These are phyloP conservation scores for Sporisorium exsertum DNA, from an alignment of 1,284 basidiomycete species.

Conservation along the genomic window DNA sequence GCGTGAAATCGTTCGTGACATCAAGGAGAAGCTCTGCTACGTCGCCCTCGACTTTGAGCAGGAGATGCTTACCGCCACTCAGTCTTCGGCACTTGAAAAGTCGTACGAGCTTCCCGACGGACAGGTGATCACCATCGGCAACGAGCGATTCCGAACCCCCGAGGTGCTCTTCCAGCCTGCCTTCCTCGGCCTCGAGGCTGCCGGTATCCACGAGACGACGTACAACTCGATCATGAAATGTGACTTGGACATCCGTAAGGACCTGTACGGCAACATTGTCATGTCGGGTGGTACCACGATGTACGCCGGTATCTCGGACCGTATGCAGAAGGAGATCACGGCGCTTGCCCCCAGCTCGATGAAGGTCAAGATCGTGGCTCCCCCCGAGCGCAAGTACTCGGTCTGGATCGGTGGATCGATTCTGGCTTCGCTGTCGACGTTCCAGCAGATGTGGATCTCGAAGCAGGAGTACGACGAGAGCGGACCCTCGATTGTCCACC, in stretches of 20 bases:
- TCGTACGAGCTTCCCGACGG: constrained; percentile 96
- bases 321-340: constrained; percentile 98
- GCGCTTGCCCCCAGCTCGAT: constrained; percentile 81
- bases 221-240: constrained; percentile 87
- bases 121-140: constrained; percentile 95
- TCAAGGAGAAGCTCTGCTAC: constrained; percentile 98
- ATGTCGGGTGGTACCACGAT: constrained; percentile 96
- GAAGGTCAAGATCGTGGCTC: constrained; percentile 78
- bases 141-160: constrained; percentile 95
- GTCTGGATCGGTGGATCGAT: constrained; percentile 99
- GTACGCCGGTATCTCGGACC: constrained; percentile 96
- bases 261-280: constrained; percentile 92
- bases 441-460: constrained; percentile 91
- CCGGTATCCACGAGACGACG: constrained; percentile 95
- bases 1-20: constrained; percentile 95
- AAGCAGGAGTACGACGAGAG: constrained; percentile 76
- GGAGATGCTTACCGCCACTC: constrained; percentile 91
- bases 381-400: constrained; percentile 72
- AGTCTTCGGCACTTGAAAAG: constrained; percentile 92
- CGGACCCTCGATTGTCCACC: constrained; percentile 67
- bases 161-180: constrained; percentile 97
- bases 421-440: constrained; percentile 91
- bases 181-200: constrained; percentile 90
- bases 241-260: constrained; percentile 77
- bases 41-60: constrained; percentile 97